Percentiles rank a stretch among this genome's conserved stretches.
Evolutionary conservation across 495 filamentous ascomycete species (phyloP).

Genomic region (Hypoxylon subgilvum): DNA sequence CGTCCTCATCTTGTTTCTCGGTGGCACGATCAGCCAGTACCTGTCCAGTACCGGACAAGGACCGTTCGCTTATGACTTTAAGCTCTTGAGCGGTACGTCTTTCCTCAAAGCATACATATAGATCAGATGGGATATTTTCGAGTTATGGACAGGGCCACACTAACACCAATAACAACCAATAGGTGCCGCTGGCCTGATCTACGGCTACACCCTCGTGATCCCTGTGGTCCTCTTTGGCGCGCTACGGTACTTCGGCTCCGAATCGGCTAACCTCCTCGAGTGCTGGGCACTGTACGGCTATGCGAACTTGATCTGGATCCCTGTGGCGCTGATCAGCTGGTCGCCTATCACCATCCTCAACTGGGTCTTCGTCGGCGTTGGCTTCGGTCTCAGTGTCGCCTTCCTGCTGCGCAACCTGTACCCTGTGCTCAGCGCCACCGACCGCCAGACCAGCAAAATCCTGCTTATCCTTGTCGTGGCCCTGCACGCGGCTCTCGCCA

Average conservation of each 20-base stretch:
- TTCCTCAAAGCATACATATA: neutral
- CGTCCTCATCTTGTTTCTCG: conserved; percentile 91
- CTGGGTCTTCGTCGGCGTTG: conserved; percentile 89
- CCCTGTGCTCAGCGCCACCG: conserved; percentile 89
- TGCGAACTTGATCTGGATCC: conserved; percentile 94
- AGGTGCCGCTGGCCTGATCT: conserved; percentile 87
- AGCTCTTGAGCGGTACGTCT: conserved; percentile 68
- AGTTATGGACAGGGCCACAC: neutral
- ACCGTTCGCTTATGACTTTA: conserved; percentile 81
- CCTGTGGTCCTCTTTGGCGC: conserved; percentile 86
- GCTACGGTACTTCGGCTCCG: conserved; percentile 90
- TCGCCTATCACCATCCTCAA: conserved; percentile 83
- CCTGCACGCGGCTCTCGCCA: conserved; percentile 83
- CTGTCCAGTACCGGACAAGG: conserved; percentile 57
- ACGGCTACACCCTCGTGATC: conserved; percentile 87
- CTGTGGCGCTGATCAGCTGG: conserved; percentile 89
- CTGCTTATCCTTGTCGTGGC: conserved; percentile 81
- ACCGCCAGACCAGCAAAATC: conserved; percentile 87
- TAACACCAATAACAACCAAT: conserved; percentile 22
- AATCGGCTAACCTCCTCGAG: conserved; percentile 88
- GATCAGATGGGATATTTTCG: too few relatives aligned
- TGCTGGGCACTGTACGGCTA: conserved; percentile 95
- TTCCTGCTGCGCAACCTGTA: conserved; percentile 94
- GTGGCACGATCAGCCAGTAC: conserved; percentile 92
- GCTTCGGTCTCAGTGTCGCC: conserved; percentile 82